These are phyloP conservation scores for Cercophora newfieldiana DNA, from an alignment of 495 filamentous ascomycete species.

Conservation along the genomic window DNA sequence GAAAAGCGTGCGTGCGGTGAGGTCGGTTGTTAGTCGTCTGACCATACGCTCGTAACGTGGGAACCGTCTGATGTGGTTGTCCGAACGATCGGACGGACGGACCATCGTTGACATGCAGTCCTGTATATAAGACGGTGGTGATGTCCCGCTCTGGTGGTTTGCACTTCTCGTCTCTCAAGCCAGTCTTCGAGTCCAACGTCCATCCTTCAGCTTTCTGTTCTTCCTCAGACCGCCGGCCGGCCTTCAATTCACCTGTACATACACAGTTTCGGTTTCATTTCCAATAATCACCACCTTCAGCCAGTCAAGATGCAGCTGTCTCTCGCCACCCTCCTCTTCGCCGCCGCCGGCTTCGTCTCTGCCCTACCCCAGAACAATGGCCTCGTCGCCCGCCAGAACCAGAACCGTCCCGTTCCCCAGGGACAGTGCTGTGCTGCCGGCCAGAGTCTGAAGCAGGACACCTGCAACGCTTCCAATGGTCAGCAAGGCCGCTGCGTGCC, in stretches of 20 bases:
- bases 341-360: conserved; percentile 20
- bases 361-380: conserved; percentile 17
- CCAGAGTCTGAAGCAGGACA: conserved; percentile 36
- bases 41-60: background rate
- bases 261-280: background rate
- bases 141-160: background rate
- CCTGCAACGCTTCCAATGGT: conserved; percentile 31
- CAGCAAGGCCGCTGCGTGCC: conserved; percentile 31
- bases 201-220: conserved; percentile 5
- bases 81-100: background rate
- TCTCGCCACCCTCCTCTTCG: conserved; percentile 25
- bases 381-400: conserved; percentile 30
- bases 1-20: background rate
- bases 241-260: background rate
- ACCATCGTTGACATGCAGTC: background rate
- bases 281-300: background rate
- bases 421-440: conserved; percentile 36
- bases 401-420: conserved; percentile 30
- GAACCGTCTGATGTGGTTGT: background rate
- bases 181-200: conserved; percentile 8
- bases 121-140: background rate
- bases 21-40: background rate
- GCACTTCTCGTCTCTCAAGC: background rate
- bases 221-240: conserved; percentile 14
- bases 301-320: conserved; percentile 27